A percentile compares a stretch with the other conserved stretches of the same genome.
Conservation (phyloP, 1,284 basidiomycete species). For the Prillingera fragicola region DNA sequence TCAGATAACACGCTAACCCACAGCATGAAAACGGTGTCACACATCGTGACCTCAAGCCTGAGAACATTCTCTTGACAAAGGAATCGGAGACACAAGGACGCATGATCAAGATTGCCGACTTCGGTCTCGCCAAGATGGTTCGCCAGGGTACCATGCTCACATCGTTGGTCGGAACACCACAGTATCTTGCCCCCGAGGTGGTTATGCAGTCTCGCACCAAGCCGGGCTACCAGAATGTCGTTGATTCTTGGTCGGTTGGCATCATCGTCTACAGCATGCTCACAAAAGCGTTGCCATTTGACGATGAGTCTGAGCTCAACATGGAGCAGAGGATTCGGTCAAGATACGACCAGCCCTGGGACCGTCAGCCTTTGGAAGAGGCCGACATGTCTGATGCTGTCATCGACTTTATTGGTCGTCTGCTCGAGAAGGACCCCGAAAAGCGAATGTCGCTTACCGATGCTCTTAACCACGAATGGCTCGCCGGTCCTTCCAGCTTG, state of each 20-base stretch:
- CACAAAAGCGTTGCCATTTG: conserved; percentile 47
- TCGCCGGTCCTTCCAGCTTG: conserved; percentile 45
- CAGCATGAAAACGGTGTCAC: conserved; percentile 54
- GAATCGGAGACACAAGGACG: conserved; percentile 23
- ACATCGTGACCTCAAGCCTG: conserved; percentile 89
- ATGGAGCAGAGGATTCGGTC: conserved; percentile 51
- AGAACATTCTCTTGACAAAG: conserved; percentile 47
- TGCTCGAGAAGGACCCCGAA: conserved; percentile 55
- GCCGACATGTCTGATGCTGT: conserved; percentile 24
- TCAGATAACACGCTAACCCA: conserved; percentile 6
- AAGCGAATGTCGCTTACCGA: conserved; percentile 57
- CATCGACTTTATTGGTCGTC: conserved; percentile 52
- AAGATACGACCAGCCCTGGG: conserved; percentile 58
- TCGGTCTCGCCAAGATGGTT: conserved; percentile 78
- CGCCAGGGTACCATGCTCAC: conserved; percentile 41
- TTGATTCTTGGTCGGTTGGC: conserved; percentile 90
- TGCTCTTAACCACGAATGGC: conserved; percentile 63
- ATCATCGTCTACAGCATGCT: conserved; percentile 70
- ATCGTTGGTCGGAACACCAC: conserved; percentile 49
- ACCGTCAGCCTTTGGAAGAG: conserved; percentile 55
- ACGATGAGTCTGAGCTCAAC: conserved; percentile 41
- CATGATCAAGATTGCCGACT: conserved; percentile 66
- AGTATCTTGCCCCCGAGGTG: conserved; percentile 53
- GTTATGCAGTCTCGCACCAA: conserved; percentile 60
- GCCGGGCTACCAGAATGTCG: conserved; percentile 71